Percentiles rank a stretch among this genome's conserved stretches.
Evolutionary conservation across 1,139 yeast genomes (phyloP).

Genomic region (Yamadazyma atmosphaerica): DNA sequence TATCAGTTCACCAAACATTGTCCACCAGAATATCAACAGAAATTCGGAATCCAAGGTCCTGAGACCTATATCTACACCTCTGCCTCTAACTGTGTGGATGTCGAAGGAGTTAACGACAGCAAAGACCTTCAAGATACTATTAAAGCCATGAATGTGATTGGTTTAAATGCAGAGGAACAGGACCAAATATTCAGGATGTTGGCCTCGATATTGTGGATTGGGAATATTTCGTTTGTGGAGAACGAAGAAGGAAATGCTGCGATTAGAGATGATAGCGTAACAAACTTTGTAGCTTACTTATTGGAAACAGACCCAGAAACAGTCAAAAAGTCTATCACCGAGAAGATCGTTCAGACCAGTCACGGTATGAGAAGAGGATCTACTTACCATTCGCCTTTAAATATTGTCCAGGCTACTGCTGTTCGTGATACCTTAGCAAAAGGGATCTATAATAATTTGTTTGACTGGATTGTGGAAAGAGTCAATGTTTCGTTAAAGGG

Average conservation of each 20-base stretch:
- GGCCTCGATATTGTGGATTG: constrained; percentile 90
- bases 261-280: constrained; percentile 81
- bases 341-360: constrained; percentile 84
- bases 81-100: constrained; percentile 81
- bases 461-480: constrained; percentile 97
- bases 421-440: constrained; percentile 95
- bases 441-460: constrained; percentile 87
- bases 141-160: constrained; percentile 85
- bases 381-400: constrained; percentile 90
- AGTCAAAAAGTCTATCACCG: constrained; percentile 68
- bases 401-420: constrained; percentile 88
- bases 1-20: constrained; percentile 95
- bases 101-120: constrained; percentile 81
- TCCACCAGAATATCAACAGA: constrained; percentile 77
- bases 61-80: constrained; percentile 90
- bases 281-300: constrained; percentile 90
- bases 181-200: constrained; percentile 85
- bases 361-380: constrained; percentile 91
- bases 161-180: constrained; percentile 77
- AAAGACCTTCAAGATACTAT: constrained; percentile 80
- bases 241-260: constrained; percentile 85
- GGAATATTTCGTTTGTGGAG: constrained; percentile 84
- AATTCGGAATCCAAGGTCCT: constrained; percentile 88
- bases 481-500: constrained; percentile 68
- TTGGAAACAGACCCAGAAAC: constrained; percentile 75